These are phyloP conservation scores for Boletellus deceptivus DNA, from an alignment of 1,284 basidiomycete species.

Conservation along the genomic window DNA sequence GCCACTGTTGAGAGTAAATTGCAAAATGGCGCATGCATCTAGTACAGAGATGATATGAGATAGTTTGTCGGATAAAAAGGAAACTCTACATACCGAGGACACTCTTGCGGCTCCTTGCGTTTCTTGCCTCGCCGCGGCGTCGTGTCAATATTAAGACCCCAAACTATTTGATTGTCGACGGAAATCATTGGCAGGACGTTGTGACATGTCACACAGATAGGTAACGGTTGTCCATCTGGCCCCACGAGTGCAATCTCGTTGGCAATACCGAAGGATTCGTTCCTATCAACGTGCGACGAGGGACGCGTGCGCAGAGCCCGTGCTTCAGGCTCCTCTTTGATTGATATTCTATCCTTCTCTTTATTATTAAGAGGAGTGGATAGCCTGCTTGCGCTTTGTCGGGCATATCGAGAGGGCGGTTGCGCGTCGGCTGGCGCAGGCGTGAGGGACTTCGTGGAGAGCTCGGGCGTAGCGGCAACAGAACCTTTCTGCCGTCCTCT, in stretches of 20 bases:
- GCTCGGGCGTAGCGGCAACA: slow-evolving; percentile 26
- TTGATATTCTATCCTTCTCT: slow-evolving; percentile 38
- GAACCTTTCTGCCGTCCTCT: slow-evolving; percentile 51
- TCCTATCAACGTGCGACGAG: slow-evolving; percentile 32
- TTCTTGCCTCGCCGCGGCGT: slow-evolving; percentile 46
- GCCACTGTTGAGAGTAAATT: slow-evolving; percentile 71
- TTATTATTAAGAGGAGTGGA: slow-evolving; percentile 35
- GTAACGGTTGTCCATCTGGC: slow-evolving; percentile 56
- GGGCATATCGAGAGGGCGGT: slow-evolving; percentile 12
- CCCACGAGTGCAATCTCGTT: slow-evolving; percentile 44
- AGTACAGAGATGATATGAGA: slow-evolving; percentile 19
- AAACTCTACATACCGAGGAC: slow-evolving; percentile 58
- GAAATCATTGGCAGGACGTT: slow-evolving; percentile 70
- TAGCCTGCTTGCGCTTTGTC: slow-evolving; percentile 26
- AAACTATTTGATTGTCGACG: slow-evolving; percentile 68
- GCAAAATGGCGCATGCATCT: slow-evolving; percentile 76
- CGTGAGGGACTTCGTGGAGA: slow-evolving; percentile 25
- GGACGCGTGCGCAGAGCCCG: slow-evolving; percentile 49
- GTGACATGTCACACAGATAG: slow-evolving; percentile 62
- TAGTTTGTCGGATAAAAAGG: slow-evolving; percentile 16
- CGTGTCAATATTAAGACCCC: slow-evolving; percentile 57
- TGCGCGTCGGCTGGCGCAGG: slow-evolving; percentile 25
- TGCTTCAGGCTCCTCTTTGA: slow-evolving; percentile 51
- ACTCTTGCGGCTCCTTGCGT: slow-evolving; percentile 62
- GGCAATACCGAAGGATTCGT: slow-evolving; percentile 38